Evolutionary conservation across 2,329 filamentous ascomycete species (phyloP).

Genomic region (Monilinia laxa): DNA sequence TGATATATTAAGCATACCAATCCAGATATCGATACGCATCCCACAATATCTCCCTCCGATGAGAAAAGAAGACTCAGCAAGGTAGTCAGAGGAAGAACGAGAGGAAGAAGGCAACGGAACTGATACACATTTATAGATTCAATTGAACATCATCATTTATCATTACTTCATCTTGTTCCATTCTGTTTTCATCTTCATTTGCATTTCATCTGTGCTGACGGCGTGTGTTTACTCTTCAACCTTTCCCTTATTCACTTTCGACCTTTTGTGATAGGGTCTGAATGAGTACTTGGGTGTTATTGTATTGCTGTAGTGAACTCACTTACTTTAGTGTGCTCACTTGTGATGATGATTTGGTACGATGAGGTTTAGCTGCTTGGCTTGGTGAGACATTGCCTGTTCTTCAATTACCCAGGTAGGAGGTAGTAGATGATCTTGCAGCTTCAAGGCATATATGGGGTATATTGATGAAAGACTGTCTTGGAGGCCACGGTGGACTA

Average conservation of each 20-base stretch:
- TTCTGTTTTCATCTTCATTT: too few relatives aligned
- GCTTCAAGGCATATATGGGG: not conserved
- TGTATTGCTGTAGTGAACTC: not conserved
- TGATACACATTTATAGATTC: too few relatives aligned
- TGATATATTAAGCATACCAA: slow-evolving; percentile 1
- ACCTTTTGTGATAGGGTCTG: not conserved
- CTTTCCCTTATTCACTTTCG: too few relatives aligned
- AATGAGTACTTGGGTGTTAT: not conserved
- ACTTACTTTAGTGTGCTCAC: too few relatives aligned
- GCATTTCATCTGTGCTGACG: too few relatives aligned
- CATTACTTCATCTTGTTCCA: not conserved
- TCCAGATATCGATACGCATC: not conserved
- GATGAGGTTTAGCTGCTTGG: not conserved
- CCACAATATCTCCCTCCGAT: not conserved
- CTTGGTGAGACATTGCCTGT: not conserved
- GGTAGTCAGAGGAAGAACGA: too few relatives aligned
- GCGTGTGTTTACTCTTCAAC: too few relatives aligned
- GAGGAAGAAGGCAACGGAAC: too few relatives aligned
- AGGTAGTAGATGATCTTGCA: too few relatives aligned
- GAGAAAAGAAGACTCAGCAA: too few relatives aligned
- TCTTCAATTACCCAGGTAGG: not conserved
- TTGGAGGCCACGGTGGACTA: not conserved
- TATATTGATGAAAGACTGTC: not conserved
- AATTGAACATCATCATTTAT: not conserved
- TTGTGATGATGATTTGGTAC: not conserved